These are phyloP conservation scores for Alternaria burnsii DNA, from an alignment of 2,329 filamentous ascomycete genomes.

Conservation along the genomic window DNA sequence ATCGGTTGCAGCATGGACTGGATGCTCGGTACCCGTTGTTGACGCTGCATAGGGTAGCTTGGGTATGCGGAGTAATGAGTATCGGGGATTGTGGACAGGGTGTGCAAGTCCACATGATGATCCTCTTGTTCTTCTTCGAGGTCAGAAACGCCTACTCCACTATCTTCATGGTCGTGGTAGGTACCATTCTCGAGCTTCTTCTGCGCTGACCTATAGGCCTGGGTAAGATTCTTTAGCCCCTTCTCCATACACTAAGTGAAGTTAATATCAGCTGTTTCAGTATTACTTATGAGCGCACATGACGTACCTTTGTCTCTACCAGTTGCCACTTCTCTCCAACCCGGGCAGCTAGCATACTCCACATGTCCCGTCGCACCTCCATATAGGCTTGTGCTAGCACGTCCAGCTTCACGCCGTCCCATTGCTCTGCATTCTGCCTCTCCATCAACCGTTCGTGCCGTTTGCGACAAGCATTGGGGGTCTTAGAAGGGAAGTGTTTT, in stretches of 20 bases:
- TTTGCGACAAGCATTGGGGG: slow-evolving; percentile 85
- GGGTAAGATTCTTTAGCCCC: slow-evolving; percentile 81
- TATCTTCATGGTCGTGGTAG: slow-evolving; percentile 68
- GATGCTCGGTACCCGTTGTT: slow-evolving; percentile 50
- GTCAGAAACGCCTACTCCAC: slow-evolving; percentile 69
- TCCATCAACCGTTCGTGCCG: slow-evolving; percentile 86
- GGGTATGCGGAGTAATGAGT: slow-evolving; percentile 29
- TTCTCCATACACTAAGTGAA: slow-evolving; percentile 77
- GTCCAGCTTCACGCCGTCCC: slow-evolving; percentile 79
- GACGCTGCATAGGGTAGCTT: slow-evolving; percentile 33
- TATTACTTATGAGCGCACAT: background rate
- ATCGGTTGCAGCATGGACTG: slow-evolving; percentile 49
- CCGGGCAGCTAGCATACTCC: slow-evolving; percentile 74
- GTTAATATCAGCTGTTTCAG: slow-evolving; percentile 18
- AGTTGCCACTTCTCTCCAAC: slow-evolving; percentile 67
- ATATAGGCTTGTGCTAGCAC: slow-evolving; percentile 80
- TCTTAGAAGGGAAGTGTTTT: slow-evolving; percentile 79
- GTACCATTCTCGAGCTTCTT: slow-evolving; percentile 65
- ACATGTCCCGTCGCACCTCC: slow-evolving; percentile 80
- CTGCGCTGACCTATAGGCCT: slow-evolving; percentile 70
- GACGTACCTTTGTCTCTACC: slow-evolving; percentile 79
- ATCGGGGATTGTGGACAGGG: slow-evolving; percentile 34
- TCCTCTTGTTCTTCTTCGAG: slow-evolving; percentile 55
- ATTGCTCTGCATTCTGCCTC: slow-evolving; percentile 75
- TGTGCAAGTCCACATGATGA: slow-evolving; percentile 37